phyloP scores from a whole-genome alignment of 176 grass and related monocot species.

The Neostapfia colusana region DNA sequence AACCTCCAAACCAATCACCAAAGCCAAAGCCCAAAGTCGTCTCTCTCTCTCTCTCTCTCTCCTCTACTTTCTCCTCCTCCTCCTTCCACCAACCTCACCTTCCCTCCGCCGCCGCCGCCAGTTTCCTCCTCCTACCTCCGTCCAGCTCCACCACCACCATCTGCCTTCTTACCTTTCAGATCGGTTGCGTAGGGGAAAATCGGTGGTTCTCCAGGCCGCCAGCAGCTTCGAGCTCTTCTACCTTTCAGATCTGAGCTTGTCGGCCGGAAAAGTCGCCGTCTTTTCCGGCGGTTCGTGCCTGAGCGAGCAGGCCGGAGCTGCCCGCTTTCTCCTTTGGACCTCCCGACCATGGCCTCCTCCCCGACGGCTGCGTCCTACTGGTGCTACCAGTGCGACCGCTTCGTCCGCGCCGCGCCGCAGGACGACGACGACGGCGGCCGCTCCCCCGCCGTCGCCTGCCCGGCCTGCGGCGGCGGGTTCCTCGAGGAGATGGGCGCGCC shows the following conservation, averaged over 20 bases:
- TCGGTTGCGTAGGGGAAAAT: background rate
- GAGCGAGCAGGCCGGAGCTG: background rate
- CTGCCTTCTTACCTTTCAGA: background rate
- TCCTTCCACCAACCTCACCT: background rate
- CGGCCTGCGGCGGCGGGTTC: conserved; percentile 79
- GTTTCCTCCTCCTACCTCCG: background rate
- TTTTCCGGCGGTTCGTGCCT: background rate
- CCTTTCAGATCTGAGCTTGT: conserved; percentile 40
- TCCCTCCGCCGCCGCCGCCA: background rate
- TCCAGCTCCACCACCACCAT: background rate
- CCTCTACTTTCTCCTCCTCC: background rate
- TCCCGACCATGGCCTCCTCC: conserved; percentile 26
- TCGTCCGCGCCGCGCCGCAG: conserved; percentile 53
- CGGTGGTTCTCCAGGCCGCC: background rate
- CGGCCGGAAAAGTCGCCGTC: background rate
- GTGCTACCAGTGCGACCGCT: conserved; percentile 95
- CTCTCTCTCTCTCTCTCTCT: background rate
- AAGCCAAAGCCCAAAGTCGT: too few species aligned
- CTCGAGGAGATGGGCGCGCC: conserved; percentile 79
- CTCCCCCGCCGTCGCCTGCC: conserved; percentile 58
- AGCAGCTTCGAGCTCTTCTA: too few species aligned
- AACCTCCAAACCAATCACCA: background rate
- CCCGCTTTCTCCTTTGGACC: background rate
- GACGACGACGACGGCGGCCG: conserved; percentile 10
- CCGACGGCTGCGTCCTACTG: conserved; percentile 61